These are phyloP conservation scores for Alnus rubra DNA, from an alignment of 306 rosid genomes.

Conservation along the genomic window DNA sequence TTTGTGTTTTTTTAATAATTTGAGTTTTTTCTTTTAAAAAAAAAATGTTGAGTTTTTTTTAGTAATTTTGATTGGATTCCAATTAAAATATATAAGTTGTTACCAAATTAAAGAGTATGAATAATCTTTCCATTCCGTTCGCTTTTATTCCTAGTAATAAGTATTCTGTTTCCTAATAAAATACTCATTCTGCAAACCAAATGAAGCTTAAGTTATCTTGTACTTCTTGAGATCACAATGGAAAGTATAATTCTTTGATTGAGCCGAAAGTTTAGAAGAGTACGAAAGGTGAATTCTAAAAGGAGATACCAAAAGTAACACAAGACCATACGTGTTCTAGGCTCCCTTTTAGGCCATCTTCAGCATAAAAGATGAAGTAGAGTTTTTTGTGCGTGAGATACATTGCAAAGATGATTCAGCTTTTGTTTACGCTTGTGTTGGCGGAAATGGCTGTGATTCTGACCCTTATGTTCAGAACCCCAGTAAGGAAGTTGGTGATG, in stretches of 20 bases:
- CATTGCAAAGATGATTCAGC: slow-evolving; percentile 45
- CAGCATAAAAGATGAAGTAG: background rate
- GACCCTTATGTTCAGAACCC: slow-evolving; percentile 49
- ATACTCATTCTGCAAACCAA: no score
- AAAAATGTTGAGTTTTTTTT: no score
- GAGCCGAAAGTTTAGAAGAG: background rate
- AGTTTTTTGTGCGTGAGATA: no score
- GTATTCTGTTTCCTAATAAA: no score
- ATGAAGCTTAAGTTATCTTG: background rate
- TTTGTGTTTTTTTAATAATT: no score
- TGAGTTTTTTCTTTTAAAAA: no score
- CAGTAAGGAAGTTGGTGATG: slow-evolving; percentile 46
- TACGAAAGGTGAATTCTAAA: background rate
- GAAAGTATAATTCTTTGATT: slow-evolving; percentile 2
- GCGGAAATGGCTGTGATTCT: slow-evolving; percentile 47
- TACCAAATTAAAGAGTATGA: no score
- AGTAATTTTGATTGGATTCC: no score
- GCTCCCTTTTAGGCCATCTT: background rate
- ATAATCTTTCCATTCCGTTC: no score
- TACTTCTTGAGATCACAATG: background rate
- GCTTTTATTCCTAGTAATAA: no score
- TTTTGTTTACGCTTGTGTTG: slow-evolving; percentile 37
- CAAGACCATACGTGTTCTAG: background rate
- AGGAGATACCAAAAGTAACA: background rate
- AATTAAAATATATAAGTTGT: no score